Conservation (phyloP, 2,329 filamentous ascomycete species). For the Neopestalotiopsis clavispora region DNA sequence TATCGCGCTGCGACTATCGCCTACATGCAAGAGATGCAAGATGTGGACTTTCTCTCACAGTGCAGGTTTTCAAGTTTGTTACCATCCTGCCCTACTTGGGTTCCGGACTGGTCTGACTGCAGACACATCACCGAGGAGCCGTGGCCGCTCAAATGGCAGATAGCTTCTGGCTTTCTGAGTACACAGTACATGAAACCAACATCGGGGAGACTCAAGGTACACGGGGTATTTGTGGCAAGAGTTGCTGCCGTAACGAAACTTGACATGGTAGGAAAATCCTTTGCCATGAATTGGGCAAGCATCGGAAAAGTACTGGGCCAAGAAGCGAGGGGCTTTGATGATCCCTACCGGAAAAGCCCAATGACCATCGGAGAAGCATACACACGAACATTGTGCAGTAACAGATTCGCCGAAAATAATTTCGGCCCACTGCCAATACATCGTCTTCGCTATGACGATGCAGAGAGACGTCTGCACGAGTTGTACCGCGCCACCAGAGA, state of each 20-base stretch:
- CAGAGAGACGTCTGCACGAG: background rate
- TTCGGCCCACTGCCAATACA: too few relatives aligned
- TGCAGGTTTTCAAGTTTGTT: background rate
- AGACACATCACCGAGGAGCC: background rate
- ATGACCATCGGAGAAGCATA: background rate
- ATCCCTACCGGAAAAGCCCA: background rate
- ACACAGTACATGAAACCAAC: background rate
- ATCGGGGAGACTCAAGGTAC: background rate
- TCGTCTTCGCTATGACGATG: too few relatives aligned
- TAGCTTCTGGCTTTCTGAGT: background rate
- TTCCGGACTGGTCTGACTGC: background rate
- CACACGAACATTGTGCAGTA: background rate
- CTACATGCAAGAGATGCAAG: background rate
- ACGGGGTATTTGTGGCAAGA: background rate
- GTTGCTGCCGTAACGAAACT: background rate
- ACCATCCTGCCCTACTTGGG: background rate
- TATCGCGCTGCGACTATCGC: background rate
- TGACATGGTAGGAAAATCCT: too few relatives aligned
- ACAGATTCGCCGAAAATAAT: background rate
- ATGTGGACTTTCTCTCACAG: background rate
- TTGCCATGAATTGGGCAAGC: background rate
- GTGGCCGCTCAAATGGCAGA: background rate
- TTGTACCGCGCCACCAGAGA: too few relatives aligned
- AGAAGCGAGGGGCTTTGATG: background rate
- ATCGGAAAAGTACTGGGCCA: background rate